Percentiles rank a stretch among this genome's conserved stretches.
Evolutionary conservation across 2,329 filamentous ascomycete species (phyloP).

Genomic region (Colletotrichum tanaceti): DNA sequence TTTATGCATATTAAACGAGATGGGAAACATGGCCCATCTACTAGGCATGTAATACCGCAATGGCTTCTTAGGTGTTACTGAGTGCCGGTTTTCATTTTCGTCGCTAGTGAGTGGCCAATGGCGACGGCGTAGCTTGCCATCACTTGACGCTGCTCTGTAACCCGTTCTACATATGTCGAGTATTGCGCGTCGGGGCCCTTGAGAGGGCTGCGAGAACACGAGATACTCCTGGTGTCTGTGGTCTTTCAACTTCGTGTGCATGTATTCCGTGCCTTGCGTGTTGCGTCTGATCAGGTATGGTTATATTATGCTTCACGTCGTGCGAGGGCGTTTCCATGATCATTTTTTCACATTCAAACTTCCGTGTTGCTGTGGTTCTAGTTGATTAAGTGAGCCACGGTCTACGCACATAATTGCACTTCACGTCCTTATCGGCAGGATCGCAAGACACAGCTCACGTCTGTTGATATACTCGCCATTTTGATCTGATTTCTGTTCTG

Average conservation of each 20-base stretch:
- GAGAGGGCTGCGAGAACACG: background rate
- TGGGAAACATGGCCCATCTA: background rate
- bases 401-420: slow-evolving; percentile 20
- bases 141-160: slow-evolving; percentile 18
- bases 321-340: background rate
- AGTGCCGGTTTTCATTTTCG: slow-evolving; percentile 21
- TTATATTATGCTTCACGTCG: background rate
- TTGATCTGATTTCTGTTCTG: slow-evolving; percentile 1
- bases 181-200: background rate
- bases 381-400: slow-evolving; percentile 12
- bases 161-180: slow-evolving; percentile 3
- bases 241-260: slow-evolving; percentile 4
- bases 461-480: slow-evolving; percentile 23
- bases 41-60: no score
- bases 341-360: no score
- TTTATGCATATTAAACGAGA: slow-evolving; percentile 18
- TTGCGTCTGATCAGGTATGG: slow-evolving; percentile 10
- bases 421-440: slow-evolving; percentile 10
- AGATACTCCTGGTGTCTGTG: slow-evolving; percentile 6
- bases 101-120: slow-evolving; percentile 21
- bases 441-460: background rate
- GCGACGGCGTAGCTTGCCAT: background rate
- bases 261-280: background rate
- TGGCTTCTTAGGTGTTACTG: background rate
- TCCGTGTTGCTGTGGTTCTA: background rate